Evolutionary conservation across 177 flowering plant genomes (phyloP).

Genomic region (Telopea speciosissima): DNA sequence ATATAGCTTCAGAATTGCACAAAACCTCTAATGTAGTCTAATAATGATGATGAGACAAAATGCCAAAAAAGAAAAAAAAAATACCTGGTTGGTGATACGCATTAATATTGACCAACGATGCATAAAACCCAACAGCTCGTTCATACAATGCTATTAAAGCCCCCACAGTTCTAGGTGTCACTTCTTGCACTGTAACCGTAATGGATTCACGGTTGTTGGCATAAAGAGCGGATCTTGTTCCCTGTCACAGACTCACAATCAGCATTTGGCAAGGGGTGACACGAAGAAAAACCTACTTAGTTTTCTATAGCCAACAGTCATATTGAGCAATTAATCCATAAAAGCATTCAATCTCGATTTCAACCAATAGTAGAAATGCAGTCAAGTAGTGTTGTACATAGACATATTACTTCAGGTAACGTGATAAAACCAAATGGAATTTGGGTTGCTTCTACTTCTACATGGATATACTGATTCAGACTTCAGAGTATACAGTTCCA

Average conservation of each 20-base stretch:
- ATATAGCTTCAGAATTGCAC: background rate
- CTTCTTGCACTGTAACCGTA: conserved; percentile 90
- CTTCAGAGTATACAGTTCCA: no score
- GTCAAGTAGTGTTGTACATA: no score
- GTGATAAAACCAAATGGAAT: no score
- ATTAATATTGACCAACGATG: conserved; percentile 84
- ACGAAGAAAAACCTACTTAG: background rate
- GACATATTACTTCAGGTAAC: no score
- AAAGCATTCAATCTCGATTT: no score
- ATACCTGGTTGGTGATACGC: conserved; percentile 99
- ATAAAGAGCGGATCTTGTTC: conserved; percentile 92
- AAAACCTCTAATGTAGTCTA: background rate
- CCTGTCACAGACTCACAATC: no score
- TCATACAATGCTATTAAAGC: conserved; percentile 87
- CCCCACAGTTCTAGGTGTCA: conserved; percentile 90
- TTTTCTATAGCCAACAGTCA: no score
- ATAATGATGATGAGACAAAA: conserved; percentile 1
- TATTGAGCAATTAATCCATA: no score
- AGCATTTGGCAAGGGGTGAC: background rate
- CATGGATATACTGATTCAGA: no score
- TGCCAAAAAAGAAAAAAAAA: background rate
- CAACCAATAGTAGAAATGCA: no score
- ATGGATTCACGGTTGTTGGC: conserved; percentile 82
- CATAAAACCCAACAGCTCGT: conserved; percentile 96
- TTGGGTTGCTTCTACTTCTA: no score